Conservation (phyloP, 1,284 basidiomycete genomes). For the Paramarasmius palmivorus region DNA sequence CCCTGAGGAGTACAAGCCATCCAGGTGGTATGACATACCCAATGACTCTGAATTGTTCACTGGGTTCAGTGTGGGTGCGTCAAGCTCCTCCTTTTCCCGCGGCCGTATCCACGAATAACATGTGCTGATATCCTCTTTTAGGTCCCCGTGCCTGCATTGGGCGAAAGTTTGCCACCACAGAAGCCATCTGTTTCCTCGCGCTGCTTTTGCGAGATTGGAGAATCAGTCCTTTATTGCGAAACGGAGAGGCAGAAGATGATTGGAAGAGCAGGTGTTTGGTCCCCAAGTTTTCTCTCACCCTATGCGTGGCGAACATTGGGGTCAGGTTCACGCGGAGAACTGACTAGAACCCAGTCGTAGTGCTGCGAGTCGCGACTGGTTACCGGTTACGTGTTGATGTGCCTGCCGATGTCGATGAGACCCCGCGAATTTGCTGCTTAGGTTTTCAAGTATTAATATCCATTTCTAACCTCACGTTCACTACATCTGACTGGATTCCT, state of each 20-base stretch:
- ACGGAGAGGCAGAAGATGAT: constrained; percentile 41
- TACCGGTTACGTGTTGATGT: no score
- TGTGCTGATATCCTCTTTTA: constrained; percentile 13
- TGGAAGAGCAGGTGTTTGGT: constrained; percentile 47
- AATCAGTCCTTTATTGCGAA: constrained; percentile 40
- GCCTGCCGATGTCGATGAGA: no score
- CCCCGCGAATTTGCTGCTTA: no score
- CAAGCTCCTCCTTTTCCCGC: background rate
- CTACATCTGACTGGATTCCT: no score
- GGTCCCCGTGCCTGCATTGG: constrained; percentile 57
- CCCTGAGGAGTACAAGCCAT: constrained; percentile 37
- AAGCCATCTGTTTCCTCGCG: constrained; percentile 52
- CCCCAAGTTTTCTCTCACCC: constrained; percentile 36
- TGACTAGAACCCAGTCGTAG: no score
- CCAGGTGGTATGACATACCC: constrained; percentile 37
- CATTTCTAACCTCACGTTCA: no score
- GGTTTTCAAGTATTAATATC: no score
- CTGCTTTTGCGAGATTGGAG: constrained; percentile 52
- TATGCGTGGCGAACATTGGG: constrained; percentile 42
- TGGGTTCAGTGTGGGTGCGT: constrained; percentile 48
- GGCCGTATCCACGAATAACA: no score
- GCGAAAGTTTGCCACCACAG: constrained; percentile 51
- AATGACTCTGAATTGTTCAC: constrained; percentile 37
- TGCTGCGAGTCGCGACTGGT: no score
- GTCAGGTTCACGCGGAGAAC: constrained; percentile 34